These are phyloP conservation scores for Cinnamomum micranthum DNA, from an alignment of 164 flowering plant species.

Conservation along the genomic window DNA sequence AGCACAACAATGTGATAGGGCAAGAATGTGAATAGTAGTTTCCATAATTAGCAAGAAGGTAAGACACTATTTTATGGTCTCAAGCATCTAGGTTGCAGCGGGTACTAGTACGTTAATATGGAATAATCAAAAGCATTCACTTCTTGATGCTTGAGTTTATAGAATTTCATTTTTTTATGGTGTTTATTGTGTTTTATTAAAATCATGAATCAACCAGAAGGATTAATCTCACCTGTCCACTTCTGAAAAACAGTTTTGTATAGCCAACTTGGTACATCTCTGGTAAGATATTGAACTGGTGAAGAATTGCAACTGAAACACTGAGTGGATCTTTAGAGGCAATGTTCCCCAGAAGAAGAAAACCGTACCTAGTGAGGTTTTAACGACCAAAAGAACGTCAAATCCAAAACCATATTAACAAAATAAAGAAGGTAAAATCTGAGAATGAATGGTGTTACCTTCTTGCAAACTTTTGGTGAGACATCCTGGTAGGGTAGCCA, in stretches of 20 bases:
- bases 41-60: too few species aligned
- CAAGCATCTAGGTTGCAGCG: too few species aligned
- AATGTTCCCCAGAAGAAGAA: slow-evolving; percentile 75
- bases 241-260: slow-evolving; percentile 94
- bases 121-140: background rate
- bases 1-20: too few species aligned
- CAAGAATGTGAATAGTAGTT: too few species aligned
- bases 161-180: too few species aligned
- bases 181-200: too few species aligned
- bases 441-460: slow-evolving; percentile 38
- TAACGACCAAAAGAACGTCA: background rate
- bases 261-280: slow-evolving; percentile 99
- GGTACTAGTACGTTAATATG: too few species aligned
- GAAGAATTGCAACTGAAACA: slow-evolving; percentile 97
- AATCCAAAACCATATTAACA: background rate
- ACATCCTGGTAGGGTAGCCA: slow-evolving; percentile 97
- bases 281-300: slow-evolving; percentile 87
- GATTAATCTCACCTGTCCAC: slow-evolving; percentile 72
- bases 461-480: slow-evolving; percentile 96
- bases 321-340: slow-evolving; percentile 92
- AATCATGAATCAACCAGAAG: too few species aligned
- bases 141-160: too few species aligned
- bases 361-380: slow-evolving; percentile 71
- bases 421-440: slow-evolving; percentile 2
- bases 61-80: too few species aligned